These are phyloP conservation scores for Mycena vitilis DNA, from an alignment of 768 basidiomycete species.

Conservation along the genomic window DNA sequence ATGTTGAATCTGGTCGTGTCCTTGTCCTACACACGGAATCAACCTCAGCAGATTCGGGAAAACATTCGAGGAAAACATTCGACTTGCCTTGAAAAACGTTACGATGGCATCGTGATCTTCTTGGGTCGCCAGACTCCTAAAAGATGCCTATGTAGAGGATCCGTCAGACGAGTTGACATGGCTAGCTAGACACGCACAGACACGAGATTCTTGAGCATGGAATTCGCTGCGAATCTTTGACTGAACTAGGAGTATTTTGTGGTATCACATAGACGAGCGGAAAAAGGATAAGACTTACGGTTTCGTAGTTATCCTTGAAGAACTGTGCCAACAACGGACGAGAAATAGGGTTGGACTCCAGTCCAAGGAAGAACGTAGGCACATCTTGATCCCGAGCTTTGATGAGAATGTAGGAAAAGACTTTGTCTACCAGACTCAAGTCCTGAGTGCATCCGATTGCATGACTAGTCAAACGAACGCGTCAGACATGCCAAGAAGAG, in stretches of 20 bases:
- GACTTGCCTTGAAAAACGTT: constrained; percentile 67
- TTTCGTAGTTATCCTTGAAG: constrained; percentile 61
- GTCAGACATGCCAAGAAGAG: too few relatives aligned
- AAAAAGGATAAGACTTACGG: constrained; percentile 43
- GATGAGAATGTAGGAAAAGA: constrained; percentile 66
- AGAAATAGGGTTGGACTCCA: constrained; percentile 54
- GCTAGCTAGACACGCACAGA: constrained; percentile 5
- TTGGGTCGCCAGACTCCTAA: constrained; percentile 53
- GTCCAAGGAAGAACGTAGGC: constrained; percentile 53
- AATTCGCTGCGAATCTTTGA: constrained; percentile 63
- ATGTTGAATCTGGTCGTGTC: constrained; percentile 60
- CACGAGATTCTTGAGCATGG: constrained; percentile 33
- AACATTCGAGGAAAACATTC: neutral
- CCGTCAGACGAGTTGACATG: too few relatives aligned
- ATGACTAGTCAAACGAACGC: neutral
- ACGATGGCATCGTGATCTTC: constrained; percentile 60
- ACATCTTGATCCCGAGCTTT: constrained; percentile 54
- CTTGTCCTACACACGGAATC: constrained; percentile 45
- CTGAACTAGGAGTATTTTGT: constrained; percentile 44
- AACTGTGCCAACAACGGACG: constrained; percentile 55
- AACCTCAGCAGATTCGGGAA: constrained; percentile 43
- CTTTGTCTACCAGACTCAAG: constrained; percentile 65
- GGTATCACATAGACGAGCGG: neutral
- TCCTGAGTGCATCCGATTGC: constrained; percentile 51
- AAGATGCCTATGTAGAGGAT: constrained; percentile 3